Percentiles rank a stretch among this genome's conserved stretches.
Evolutionary conservation across 768 basidiomycete genomes (phyloP).

Genomic region (Tephrocybe rancida): DNA sequence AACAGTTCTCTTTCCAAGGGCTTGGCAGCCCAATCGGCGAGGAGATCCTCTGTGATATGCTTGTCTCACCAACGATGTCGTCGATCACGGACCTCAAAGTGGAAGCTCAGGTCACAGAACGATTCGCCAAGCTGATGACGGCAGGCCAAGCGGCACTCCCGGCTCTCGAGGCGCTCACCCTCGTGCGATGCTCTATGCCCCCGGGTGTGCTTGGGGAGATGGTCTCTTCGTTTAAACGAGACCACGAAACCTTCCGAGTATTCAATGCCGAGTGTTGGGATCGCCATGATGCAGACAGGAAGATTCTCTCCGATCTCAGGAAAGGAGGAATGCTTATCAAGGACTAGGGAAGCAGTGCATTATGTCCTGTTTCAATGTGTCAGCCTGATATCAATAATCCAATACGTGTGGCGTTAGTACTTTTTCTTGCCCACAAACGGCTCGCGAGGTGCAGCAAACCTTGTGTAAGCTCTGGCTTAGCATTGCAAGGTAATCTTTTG

Average conservation of each 20-base stretch:
- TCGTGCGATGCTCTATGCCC: not conserved
- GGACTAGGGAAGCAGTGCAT: not conserved
- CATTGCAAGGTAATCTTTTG: too few relatives aligned
- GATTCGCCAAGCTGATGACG: not conserved
- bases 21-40: not conserved
- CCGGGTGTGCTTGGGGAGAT: conserved; percentile 6
- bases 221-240: not conserved
- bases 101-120: conserved; percentile 1
- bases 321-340: not conserved
- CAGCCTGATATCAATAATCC: too few relatives aligned
- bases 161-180: not conserved
- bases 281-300: conserved; percentile 1
- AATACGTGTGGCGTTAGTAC: too few relatives aligned
- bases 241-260: not conserved
- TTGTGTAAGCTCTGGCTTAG: too few relatives aligned
- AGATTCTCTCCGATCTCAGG: not conserved
- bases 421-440: too few relatives aligned
- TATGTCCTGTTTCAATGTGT: too few relatives aligned
- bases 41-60: not conserved
- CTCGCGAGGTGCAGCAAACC: too few relatives aligned
- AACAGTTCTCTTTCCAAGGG: conserved; percentile 3
- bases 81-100: conserved; percentile 1
- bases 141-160: not conserved
- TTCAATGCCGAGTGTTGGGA: conserved; percentile 1
- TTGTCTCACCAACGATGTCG: conserved; percentile 2